Evolutionary conservation across 208 protist species (phyloP).

Genomic region (Crithidia thermophila): DNA sequence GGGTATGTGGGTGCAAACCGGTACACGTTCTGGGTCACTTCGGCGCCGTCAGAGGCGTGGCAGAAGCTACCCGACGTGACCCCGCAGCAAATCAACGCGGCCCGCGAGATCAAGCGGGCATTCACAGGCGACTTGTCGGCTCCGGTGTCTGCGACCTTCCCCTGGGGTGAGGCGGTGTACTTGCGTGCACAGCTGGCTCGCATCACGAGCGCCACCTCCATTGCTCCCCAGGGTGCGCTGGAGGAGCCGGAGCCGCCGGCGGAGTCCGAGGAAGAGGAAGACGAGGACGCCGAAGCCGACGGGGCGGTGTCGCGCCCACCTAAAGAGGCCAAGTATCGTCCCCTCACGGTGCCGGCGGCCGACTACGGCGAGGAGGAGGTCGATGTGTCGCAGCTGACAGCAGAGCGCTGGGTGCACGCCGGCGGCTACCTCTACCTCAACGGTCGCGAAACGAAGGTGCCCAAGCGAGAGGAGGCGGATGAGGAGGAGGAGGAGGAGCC

Average conservation of each 20-base stretch:
- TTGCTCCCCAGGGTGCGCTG: slow-evolving; percentile 88
- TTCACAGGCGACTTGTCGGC: slow-evolving; percentile 93
- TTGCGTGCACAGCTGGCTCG: slow-evolving; percentile 95
- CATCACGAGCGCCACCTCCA: slow-evolving; percentile 88
- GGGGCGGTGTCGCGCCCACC: slow-evolving; percentile 39
- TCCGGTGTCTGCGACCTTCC: slow-evolving; percentile 83
- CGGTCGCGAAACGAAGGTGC: slow-evolving; percentile 91
- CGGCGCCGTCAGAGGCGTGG: slow-evolving; percentile 77
- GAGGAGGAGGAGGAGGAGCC: slow-evolving; percentile 61
- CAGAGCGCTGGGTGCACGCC: slow-evolving; percentile 91
- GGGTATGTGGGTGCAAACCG: slow-evolving; percentile 87
- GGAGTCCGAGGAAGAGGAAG: slow-evolving; percentile 88
- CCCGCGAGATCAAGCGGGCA: slow-evolving; percentile 83
- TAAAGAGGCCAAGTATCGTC: slow-evolving; percentile 88
- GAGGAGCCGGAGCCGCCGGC: slow-evolving; percentile 80
- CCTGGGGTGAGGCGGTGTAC: slow-evolving; percentile 91
- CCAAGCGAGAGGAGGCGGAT: slow-evolving; percentile 84
- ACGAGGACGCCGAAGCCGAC: slow-evolving; percentile 70
- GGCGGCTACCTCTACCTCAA: slow-evolving; percentile 83
- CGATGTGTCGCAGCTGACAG: slow-evolving; percentile 75
- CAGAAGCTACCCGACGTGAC: slow-evolving; percentile 92
- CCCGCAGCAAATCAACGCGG: slow-evolving; percentile 92
- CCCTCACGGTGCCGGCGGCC: slow-evolving; percentile 60
- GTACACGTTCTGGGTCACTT: slow-evolving; percentile 92
- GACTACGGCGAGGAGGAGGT: slow-evolving; percentile 77